Evolutionary conservation across 192 early-diverging fungal species (phyloP).

Genomic region (Mortierella hygrophila): DNA sequence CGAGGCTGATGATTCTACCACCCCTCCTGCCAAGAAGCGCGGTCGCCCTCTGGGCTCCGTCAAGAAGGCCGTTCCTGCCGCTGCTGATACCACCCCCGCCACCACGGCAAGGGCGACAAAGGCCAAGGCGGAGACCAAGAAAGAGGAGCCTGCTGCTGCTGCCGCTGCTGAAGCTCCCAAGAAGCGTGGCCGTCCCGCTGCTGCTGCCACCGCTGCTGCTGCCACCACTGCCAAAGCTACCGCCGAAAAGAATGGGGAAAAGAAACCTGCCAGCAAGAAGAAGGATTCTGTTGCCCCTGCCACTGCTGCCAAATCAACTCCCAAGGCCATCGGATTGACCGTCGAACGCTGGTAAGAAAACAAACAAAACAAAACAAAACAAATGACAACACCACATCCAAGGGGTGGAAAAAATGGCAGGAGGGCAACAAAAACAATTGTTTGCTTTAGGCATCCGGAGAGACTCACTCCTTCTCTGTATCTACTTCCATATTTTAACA

Average conservation of each 20-base stretch:
- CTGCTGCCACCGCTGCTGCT: neutral
- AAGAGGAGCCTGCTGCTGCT: neutral
- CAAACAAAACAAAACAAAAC: neutral
- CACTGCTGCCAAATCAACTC: neutral
- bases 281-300: neutral
- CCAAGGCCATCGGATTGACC: conserved; percentile 24
- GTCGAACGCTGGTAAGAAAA: conserved; percentile 37
- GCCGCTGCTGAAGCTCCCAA: neutral
- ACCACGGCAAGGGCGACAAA: neutral
- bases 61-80: conserved; percentile 19
- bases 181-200: neutral
- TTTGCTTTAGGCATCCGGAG: neutral
- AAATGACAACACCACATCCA: neutral
- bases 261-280: neutral
- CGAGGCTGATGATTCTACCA: conserved; percentile 5
- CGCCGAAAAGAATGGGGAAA: neutral
- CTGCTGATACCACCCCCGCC: neutral
- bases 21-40: conserved; percentile 17
- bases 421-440: neutral
- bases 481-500: neutral
- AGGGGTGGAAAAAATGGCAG: neutral
- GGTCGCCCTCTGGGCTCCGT: conserved; percentile 31
- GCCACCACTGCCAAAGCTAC: neutral
- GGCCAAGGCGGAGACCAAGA: neutral
- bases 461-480: neutral